Evolutionary conservation across 805 yeast species (phyloP), one percentile per base, ranked within the genome.

Genomic region (Schwanniomyces pseudopolymorphus): DNA sequence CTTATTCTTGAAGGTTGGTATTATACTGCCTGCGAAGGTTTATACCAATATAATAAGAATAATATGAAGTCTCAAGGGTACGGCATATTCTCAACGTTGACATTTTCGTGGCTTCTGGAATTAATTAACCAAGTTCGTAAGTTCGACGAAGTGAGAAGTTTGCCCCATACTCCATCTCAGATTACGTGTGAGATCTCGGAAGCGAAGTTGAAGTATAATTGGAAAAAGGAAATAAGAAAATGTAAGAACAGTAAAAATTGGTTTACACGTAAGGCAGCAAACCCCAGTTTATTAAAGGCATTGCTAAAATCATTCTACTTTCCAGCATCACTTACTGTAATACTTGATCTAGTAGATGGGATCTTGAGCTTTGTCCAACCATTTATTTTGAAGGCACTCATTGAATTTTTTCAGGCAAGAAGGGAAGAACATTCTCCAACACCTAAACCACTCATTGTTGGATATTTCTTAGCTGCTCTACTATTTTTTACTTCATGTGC

Each of bases 371-470:
- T 31, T 31, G 20, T 7, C 13, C 35, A 31, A 17, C 72, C 74
- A 4, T 68, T 62, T 50, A 49, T 68, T 17, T 60, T 68, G 40
- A 61, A 59, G 47, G 45, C 48, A 25, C 61, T 68, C 43, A 63
- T 69, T 28, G 44, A 56, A 19, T 66, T 56, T 54, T 63, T 66
- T 44, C 42, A 54, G 16, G 49, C 45, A 5, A 51, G 45, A 24
- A 52, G 44, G n/a, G 44, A 46, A 10, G 22, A 52, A 5, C 19
- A 35, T 13, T 42, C 41, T 33, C 22, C 20, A 5, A 2, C 5
- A n/a, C 36, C 41, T 16, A 14, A 31, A 16, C 58, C 61, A 17
- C 40, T 59, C 9, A 60, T 67, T 33, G 48, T 55, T 21, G 72
- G 70, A 1, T 53, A 58, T 37, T 19, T 48, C n/a, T 46, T 65